Percentiles rank a stretch among this genome's conserved stretches.
Conservation (phyloP, 2,329 filamentous ascomycete species). For the Incumbomyces delicatus region DNA sequence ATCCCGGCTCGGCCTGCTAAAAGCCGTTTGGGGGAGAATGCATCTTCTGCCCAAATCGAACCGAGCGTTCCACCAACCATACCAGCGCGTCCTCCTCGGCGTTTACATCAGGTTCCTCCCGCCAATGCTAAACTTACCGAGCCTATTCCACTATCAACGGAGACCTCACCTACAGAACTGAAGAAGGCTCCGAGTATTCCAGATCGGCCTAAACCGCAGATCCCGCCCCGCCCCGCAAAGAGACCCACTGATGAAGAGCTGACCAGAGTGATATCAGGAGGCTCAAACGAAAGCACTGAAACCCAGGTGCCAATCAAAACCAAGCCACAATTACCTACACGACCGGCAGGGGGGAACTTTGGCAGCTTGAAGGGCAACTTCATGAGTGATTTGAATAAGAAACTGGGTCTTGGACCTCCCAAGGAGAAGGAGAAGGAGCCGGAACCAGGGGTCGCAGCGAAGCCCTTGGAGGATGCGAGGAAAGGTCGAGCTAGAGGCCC, state of each 20-base stretch:
- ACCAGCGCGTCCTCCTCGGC: conserved; percentile 26
- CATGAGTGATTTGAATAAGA: conserved; percentile 84
- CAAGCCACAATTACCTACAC: conserved; percentile 75
- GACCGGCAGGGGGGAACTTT: conserved; percentile 72
- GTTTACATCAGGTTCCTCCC: conserved; percentile 24
- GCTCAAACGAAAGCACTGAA: conserved; percentile 30
- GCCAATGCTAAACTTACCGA: conserved; percentile 27
- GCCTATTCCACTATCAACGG: conserved; percentile 22
- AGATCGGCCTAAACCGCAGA: conserved; percentile 53
- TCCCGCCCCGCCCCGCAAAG: conserved; percentile 58
- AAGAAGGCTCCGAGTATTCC: conserved; percentile 45
- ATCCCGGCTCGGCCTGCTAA: conserved; percentile 24
- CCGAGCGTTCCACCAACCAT: conserved; percentile 17
- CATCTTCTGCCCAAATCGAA: conserved; percentile 15
- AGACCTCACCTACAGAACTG: conserved; percentile 39
- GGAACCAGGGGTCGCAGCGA: conserved; percentile 55
- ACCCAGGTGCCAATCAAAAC: conserved; percentile 44
- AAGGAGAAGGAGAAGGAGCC: conserved; percentile 55
- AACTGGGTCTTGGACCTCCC: conserved; percentile 76
- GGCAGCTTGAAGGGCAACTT: conserved; percentile 84
- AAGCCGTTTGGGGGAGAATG: conserved; percentile 18
- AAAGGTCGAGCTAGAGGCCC: conserved; percentile 87
- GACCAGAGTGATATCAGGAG: conserved; percentile 28
- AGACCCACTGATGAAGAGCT: conserved; percentile 28
- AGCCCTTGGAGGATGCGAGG: conserved; percentile 75